These are phyloP conservation scores for Tricholoma flavovirens DNA, from an alignment of 768 basidiomycete genomes.

Conservation along the genomic window DNA sequence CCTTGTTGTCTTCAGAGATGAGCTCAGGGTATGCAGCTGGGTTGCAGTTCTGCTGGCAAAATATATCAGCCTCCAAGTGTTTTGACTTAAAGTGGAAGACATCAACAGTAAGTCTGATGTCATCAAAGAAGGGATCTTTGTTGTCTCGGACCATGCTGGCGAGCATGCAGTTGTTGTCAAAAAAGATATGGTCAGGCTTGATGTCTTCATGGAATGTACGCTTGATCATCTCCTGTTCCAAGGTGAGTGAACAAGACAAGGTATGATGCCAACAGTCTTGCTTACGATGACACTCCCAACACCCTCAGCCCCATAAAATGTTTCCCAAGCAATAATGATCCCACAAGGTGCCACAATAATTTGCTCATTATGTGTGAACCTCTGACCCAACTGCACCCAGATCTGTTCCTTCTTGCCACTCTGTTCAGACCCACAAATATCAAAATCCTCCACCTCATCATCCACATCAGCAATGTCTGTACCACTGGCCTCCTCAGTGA, in stretches of 20 bases:
- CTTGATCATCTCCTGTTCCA: slow-evolving; percentile 3
- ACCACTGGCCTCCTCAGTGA: neutral
- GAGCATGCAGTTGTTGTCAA: slow-evolving; percentile 23
- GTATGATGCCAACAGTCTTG: neutral
- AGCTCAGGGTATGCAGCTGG: slow-evolving; percentile 27
- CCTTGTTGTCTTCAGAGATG: too few relatives aligned
- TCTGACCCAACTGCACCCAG: slow-evolving; percentile 24
- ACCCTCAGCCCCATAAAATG: too few relatives aligned
- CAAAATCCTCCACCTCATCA: neutral
- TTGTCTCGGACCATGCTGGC: slow-evolving; percentile 1
- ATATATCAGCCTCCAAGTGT: slow-evolving; percentile 19
- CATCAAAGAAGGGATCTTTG: slow-evolving; percentile 13
- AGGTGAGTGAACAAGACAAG: slow-evolving; percentile 3
- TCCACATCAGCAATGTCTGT: too few relatives aligned
- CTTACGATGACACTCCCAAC: slow-evolving; percentile 1
- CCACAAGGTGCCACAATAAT: too few relatives aligned
- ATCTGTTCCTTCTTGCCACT: neutral
- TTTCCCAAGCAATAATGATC: too few relatives aligned
- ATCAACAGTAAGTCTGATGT: slow-evolving; percentile 25
- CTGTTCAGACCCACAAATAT: neutral
- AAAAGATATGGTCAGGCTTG: too few relatives aligned
- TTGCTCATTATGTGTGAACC: too few relatives aligned
- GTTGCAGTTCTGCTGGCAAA: slow-evolving; percentile 25
- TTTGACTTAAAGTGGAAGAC: too few relatives aligned
- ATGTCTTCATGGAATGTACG: too few relatives aligned